Percentiles rank a stretch among this genome's conserved stretches.
These are phyloP conservation scores for Colletotrichum somersetense DNA, from an alignment of 2,329 filamentous ascomycete genomes.

Conservation along the genomic window DNA sequence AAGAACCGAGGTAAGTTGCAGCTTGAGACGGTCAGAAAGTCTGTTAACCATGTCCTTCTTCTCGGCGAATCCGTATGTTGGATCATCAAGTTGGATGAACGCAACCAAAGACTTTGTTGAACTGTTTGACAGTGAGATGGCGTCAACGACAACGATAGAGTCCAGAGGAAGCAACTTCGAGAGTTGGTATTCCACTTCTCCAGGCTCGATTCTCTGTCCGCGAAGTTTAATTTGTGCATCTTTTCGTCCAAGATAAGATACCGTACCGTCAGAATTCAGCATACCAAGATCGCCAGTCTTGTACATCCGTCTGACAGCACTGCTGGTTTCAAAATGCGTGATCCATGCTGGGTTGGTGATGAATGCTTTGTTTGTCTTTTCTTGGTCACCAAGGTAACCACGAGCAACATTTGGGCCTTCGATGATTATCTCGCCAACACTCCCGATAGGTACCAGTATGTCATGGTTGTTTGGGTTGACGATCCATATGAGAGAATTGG, in stretches of 20 bases:
- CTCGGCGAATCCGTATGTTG: neutral
- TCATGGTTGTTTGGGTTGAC: conserved; percentile 44
- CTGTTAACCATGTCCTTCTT: neutral
- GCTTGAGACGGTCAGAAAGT: conserved; percentile 9
- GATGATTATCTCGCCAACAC: conserved; percentile 47
- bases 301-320: conserved; percentile 21
- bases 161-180: conserved; percentile 3
- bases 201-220: conserved; percentile 51
- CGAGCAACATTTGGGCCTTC: conserved; percentile 46
- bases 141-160: conserved; percentile 24
- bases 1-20: conserved; percentile 25
- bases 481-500: conserved; percentile 44
- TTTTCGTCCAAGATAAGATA: conserved; percentile 44
- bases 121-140: neutral
- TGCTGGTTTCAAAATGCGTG: neutral
- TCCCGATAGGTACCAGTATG: conserved; percentile 45
- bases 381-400: conserved; percentile 39
- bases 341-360: conserved; percentile 26
- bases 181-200: conserved; percentile 49
- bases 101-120: conserved; percentile 27
- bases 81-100: conserved; percentile 19
- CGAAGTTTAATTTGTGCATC: conserved; percentile 51
- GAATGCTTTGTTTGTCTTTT: conserved; percentile 15
- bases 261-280: conserved; percentile 22
- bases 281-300: conserved; percentile 40